Conservation (phyloP, 768 basidiomycete species). For the Boletus vermiculosoides region DNA sequence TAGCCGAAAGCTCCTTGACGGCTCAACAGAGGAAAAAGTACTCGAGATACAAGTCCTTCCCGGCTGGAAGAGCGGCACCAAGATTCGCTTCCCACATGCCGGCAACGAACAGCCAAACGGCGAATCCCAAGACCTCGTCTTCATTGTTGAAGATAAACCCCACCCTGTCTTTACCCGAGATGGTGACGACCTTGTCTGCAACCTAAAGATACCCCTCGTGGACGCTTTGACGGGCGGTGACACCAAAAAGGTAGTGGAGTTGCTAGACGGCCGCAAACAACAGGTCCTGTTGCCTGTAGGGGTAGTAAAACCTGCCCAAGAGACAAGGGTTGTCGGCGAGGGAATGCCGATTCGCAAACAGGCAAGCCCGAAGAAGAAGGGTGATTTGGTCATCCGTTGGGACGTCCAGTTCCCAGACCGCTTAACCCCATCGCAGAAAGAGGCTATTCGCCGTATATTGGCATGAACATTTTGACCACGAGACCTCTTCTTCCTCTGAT, state of each 20-base stretch:
- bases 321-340: conserved; percentile 68
- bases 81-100: conserved; percentile 83
- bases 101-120: conserved; percentile 74
- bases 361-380: conserved; percentile 65
- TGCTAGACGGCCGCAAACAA: conserved; percentile 78
- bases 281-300: conserved; percentile 64
- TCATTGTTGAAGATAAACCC: conserved; percentile 94
- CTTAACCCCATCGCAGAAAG: conserved; percentile 75
- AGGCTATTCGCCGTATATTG: conserved; percentile 70
- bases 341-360: conserved; percentile 92
- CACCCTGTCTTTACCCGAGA: conserved; percentile 74
- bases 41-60: conserved; percentile 79
- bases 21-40: conserved; percentile 80
- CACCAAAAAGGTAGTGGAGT: conserved; percentile 57
- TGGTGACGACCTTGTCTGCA: conserved; percentile 74
- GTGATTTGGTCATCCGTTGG: conserved; percentile 82
- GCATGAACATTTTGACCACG: conserved; percentile 26
- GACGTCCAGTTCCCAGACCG: conserved; percentile 81
- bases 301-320: conserved; percentile 74
- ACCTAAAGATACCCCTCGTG: conserved; percentile 66
- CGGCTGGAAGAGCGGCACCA: conserved; percentile 97
- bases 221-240: conserved; percentile 72
- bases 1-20: conserved; percentile 67
- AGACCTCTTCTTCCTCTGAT: conserved; percentile 8
- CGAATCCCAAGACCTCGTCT: conserved; percentile 87